Evolutionary conservation across 352 stramenopile genomes (phyloP).

Genomic region (Ophiocytium majus): DNA sequence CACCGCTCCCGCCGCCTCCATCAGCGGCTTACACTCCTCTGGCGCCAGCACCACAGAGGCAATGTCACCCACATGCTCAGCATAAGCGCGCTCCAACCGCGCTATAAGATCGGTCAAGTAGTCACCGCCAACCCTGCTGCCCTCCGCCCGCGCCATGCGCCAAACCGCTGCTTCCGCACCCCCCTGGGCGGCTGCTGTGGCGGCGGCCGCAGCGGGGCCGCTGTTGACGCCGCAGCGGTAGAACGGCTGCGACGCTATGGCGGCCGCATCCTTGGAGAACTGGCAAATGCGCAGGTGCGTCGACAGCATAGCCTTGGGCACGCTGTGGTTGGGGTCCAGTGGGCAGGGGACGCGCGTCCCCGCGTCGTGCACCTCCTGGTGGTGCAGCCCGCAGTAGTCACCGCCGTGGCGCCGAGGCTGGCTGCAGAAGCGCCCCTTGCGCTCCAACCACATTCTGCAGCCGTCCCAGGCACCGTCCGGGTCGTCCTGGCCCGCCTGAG

Average conservation of each 20-base stretch:
- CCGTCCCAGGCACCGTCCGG: neutral
- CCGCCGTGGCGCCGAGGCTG: neutral
- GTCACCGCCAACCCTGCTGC: neutral
- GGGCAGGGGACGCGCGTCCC: neutral
- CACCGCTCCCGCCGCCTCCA: neutral
- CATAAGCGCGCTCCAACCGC: neutral
- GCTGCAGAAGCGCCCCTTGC: neutral
- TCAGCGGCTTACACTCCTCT: slow-evolving; percentile 8
- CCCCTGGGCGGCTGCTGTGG: too few relatives aligned
- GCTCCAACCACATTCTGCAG: neutral
- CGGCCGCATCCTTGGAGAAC: slow-evolving; percentile 3
- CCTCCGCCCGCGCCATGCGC: neutral
- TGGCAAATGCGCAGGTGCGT: slow-evolving; percentile 29
- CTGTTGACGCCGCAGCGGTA: slow-evolving; percentile 36
- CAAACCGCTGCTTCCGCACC: neutral
- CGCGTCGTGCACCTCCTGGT: neutral
- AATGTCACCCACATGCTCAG: neutral
- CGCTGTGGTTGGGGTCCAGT: neutral
- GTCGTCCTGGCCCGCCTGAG: neutral
- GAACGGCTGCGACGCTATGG: slow-evolving; percentile 26
- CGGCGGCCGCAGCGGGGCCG: neutral
- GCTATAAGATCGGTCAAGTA: slow-evolving; percentile 9
- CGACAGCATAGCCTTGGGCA: neutral
- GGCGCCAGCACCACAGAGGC: neutral
- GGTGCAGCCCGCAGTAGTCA: slow-evolving; percentile 5